Evolutionary conservation across 148 eudicot species (phyloP), one percentile per base, ranked within the genome.

Genomic region (Arctostaphylos glauca): DNA sequence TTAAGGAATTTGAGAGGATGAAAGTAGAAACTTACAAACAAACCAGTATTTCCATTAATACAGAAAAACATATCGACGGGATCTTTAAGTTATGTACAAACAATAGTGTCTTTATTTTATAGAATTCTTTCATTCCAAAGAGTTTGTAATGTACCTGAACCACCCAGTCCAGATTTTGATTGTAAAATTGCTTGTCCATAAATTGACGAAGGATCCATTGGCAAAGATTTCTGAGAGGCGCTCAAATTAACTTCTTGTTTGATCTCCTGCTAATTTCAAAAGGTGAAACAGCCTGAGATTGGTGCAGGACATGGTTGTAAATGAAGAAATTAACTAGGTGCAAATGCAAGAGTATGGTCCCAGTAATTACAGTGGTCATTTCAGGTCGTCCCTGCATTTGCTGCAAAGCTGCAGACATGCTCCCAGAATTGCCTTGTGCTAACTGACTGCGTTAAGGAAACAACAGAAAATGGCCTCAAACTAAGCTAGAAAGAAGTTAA

Each of bases 141-240:
- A 38, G 8, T 68, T 13, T 44, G n/a, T 55, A 41, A 44, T 77
- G 84, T 79, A 95, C 98, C 98, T 83, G 95, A 91, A 92, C 93
- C 87, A 75, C 96, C 93, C 70, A 94, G 84, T 75, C 99, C 99
- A 78, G 99, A 88, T 82, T 94, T 96, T 41, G 98, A 94, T 80
- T 96, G 99, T 85, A 96, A 90, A 87, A 94, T 92, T 15, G 98
- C 92, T 87, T 94, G 99, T 72, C 99, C 98, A 82, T 96, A 96
- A 14, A 96, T 89, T 73, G 99, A 96, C 23, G 98, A 92, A 76
- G 97, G 97, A 86, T 96, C 95, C 94, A 93, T 90, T 62, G 97
- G 90, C 92, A 93, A 82, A 73, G 99, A 92, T 84, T 91, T 96
- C 85, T 91, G 98, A 76, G 87, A 81, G 76, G 88, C 90, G 73